Evolutionary conservation across 2,329 filamentous ascomycete genomes (phyloP).

Genomic region (Phymatotrichopsis omnivora): DNA sequence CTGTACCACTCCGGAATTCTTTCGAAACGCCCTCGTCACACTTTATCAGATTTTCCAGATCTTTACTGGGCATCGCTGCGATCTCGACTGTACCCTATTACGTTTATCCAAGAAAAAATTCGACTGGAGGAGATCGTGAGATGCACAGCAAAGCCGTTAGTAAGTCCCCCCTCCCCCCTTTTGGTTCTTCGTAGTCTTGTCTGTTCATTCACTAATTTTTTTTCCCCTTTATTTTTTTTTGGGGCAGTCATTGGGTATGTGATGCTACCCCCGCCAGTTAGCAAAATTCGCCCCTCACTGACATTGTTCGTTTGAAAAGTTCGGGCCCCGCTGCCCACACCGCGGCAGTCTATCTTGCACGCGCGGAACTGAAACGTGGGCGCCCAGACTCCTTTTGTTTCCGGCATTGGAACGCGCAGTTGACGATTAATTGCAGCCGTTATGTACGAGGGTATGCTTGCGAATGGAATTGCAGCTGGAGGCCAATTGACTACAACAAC

Average conservation of each 20-base stretch:
- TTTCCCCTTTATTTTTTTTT: background rate
- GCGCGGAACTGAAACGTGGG: conserved; percentile 80
- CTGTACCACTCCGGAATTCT: background rate
- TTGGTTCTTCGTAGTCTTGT: conserved; percentile 34
- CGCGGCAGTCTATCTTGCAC: conserved; percentile 88
- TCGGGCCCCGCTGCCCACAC: conserved; percentile 97
- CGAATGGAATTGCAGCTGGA: conserved; percentile 89
- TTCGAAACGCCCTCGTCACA: conserved; percentile 29
- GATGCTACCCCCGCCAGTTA: conserved; percentile 20
- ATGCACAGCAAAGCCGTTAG: conserved; percentile 93
- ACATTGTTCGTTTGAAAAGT: conserved; percentile 53
- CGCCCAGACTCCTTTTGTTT: conserved; percentile 21
- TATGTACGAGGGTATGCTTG: conserved; percentile 95
- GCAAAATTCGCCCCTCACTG: conserved; percentile 20
- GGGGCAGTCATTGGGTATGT: conserved; percentile 22
- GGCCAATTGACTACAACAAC: conserved; percentile 97
- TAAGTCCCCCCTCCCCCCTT: conserved; percentile 41
- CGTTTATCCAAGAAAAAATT: conserved; percentile 6
- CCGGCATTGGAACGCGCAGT: background rate
- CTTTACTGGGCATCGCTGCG: conserved; percentile 27
- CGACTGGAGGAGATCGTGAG: conserved; percentile 39
- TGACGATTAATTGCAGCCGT: conserved; percentile 46
- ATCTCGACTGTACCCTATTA: conserved; percentile 10
- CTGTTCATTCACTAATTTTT: conserved; percentile 11
- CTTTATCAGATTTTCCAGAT: conserved; percentile 23